These are phyloP conservation scores for Boletus speciosus DNA, from an alignment of 768 basidiomycete genomes.

Conservation along the genomic window DNA sequence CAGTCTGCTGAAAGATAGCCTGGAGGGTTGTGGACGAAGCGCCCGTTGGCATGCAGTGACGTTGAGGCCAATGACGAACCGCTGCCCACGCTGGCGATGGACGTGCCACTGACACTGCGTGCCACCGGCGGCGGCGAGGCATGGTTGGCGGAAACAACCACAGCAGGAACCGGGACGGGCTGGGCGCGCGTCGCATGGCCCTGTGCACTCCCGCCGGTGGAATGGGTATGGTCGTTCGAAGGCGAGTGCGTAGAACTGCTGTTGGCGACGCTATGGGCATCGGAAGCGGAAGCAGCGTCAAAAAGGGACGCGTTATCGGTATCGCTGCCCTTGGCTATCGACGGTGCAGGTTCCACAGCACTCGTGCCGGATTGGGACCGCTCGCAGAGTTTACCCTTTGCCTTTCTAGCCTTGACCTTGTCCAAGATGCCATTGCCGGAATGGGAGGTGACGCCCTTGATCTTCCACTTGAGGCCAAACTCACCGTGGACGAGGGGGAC, in stretches of 20 bases:
- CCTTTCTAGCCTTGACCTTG: slow-evolving; percentile 34
- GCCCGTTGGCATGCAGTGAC: slow-evolving; percentile 2
- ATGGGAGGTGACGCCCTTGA: slow-evolving; percentile 51
- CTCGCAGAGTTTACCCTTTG: slow-evolving; percentile 10
- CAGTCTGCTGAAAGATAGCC: slow-evolving; percentile 29
- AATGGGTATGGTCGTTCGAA: slow-evolving; percentile 16
- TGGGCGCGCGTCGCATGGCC: neutral
- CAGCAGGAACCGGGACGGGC: slow-evolving; percentile 21
- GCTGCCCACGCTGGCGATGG: slow-evolving; percentile 19
- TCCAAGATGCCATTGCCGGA: slow-evolving; percentile 40
- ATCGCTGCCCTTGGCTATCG: slow-evolving; percentile 19
- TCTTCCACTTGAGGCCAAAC: slow-evolving; percentile 69
- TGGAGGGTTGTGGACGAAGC: slow-evolving; percentile 1
- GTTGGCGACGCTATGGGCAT: slow-evolving; percentile 27
- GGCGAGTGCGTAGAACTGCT: slow-evolving; percentile 23
- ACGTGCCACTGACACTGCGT: slow-evolving; percentile 23
- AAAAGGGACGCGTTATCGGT: slow-evolving; percentile 23
- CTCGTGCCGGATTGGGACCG: neutral
- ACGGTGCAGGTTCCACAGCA: neutral
- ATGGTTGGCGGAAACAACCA: slow-evolving; percentile 27
- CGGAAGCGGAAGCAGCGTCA: slow-evolving; percentile 25
- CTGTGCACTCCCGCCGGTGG: neutral
- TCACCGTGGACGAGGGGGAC: slow-evolving; percentile 71
- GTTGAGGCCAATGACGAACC: slow-evolving; percentile 19
- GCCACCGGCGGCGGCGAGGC: slow-evolving; percentile 1